These are phyloP conservation scores for Senna tora DNA, from an alignment of 306 rosid genomes.

Conservation along the genomic window DNA sequence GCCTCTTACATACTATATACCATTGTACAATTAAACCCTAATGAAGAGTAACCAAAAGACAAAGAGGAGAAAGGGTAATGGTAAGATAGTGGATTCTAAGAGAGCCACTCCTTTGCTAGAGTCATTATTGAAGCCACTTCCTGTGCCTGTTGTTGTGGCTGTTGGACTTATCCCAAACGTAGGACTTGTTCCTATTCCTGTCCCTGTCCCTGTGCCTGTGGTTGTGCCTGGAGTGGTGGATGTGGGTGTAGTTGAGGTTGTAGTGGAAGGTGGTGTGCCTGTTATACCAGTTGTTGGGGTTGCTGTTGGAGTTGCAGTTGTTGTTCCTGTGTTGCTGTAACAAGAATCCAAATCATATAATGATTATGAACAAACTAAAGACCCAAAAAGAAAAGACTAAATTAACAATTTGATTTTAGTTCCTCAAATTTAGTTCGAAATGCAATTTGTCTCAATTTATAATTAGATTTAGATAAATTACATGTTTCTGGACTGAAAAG, in stretches of 20 bases:
- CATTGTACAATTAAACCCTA: constrained; percentile 28
- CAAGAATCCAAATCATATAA: background rate
- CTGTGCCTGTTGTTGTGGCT: constrained; percentile 44
- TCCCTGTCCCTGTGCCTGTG: constrained; percentile 35
- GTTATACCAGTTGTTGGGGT: constrained; percentile 47
- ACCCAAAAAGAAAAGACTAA: too few species aligned
- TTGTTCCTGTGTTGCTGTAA: constrained; percentile 52
- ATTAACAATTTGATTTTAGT: too few species aligned
- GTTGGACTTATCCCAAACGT: constrained; percentile 69
- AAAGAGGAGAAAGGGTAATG: constrained; percentile 30
- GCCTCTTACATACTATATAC: background rate
- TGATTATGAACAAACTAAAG: too few species aligned
- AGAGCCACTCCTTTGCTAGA: constrained; percentile 36
- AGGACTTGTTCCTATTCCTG: constrained; percentile 35
- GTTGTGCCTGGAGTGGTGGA: constrained; percentile 34
- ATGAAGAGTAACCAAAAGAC: constrained; percentile 43
- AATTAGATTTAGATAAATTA: too few species aligned
- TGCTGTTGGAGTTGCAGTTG: constrained; percentile 20
- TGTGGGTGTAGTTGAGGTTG: constrained; percentile 34
- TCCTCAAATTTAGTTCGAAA: too few species aligned
- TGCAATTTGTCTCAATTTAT: too few species aligned
- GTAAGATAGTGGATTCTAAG: constrained; percentile 25
- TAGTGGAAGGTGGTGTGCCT: constrained; percentile 31
- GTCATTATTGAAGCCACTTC: constrained; percentile 2
- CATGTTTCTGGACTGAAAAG: too few species aligned